Evolutionary conservation across 2,329 filamentous ascomycete species (phyloP), one percentile per base, ranked within the genome.

Genomic region (Colletotrichum godetiae): DNA sequence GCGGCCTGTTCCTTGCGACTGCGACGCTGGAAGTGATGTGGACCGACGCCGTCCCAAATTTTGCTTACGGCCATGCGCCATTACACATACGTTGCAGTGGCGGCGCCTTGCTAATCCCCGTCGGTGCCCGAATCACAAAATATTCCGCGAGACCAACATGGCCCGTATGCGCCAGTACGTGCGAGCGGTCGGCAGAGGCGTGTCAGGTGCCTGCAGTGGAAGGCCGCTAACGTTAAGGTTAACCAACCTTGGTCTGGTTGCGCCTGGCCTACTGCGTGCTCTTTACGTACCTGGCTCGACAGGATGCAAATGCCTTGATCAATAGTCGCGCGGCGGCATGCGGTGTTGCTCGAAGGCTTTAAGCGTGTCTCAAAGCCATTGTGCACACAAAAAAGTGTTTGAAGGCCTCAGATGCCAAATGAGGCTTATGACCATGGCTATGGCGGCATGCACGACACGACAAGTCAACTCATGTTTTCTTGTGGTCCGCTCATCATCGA

Each of bases 221-320:
- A 65, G 35, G 67, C 67, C 70, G 70, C 70, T 73, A 73, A 61
- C 46, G 49, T 73, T 73, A 70, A 73, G 70, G 70, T 73, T 73
- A 73, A 73, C 70, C 60, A 61, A 61, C 67, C 56, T 70, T 70
- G 70, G 67, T 42, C 67, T 70, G 70, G 70, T 42, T 70, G 56
- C 70, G 42, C 60, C 49, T 65, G 67, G 60, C 33, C 46, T 60
- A 24, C 55, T 73, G 67, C 60, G 56, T 57, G 55, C 42, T 49
- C 60, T 73, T 57, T 56, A 52, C 46, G 33, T 27, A 57, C 49
- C 46, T 15, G 22, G 31, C 52, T n/a, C 24, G 33, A 27, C 15
- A 59, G 27, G 29, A 60, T 55, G 59, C 66, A 59, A 35, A 19
- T 42, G n/a, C 31, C 67, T 19, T 33, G n/a, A 24, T 65, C 67